Conservation (phyloP, 2,329 filamentous ascomycete genomes). For the Claviceps spartinae region DNA sequence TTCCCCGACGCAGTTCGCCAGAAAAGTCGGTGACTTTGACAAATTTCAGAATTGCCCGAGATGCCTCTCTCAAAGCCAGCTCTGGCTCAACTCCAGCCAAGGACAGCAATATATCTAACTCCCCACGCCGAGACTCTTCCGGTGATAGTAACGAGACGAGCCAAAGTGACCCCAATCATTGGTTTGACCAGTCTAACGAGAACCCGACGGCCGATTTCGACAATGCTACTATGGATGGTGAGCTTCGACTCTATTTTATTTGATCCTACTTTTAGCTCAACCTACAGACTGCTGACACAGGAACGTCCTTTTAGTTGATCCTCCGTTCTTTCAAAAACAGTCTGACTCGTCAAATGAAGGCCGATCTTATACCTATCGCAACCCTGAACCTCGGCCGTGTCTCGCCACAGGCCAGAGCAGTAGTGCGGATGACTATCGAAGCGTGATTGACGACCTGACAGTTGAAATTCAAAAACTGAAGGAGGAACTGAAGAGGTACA, state of each 20-base stretch:
- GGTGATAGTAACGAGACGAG: slow-evolving; percentile 35
- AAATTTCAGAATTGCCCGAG: slow-evolving; percentile 31
- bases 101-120: slow-evolving; percentile 8
- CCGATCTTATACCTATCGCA: slow-evolving; percentile 12
- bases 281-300: neutral
- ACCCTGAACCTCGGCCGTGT: slow-evolving; percentile 15
- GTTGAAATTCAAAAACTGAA: slow-evolving; percentile 71
- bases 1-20: slow-evolving; percentile 30
- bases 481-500: slow-evolving; percentile 57
- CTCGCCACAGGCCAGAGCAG: slow-evolving; percentile 34
- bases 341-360: slow-evolving; percentile 39
- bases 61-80: slow-evolving; percentile 22
- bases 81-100: slow-evolving; percentile 13
- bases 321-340: slow-evolving; percentile 41
- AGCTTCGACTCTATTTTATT: slow-evolving; percentile 3
- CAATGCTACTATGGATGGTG: slow-evolving; percentile 34
- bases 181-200: slow-evolving; percentile 41
- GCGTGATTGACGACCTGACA: slow-evolving; percentile 78
- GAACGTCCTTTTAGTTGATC: slow-evolving; percentile 26
- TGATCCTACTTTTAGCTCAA: neutral
- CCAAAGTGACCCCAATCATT: slow-evolving; percentile 36
- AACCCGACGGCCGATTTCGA: slow-evolving; percentile 32
- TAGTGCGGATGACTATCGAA: slow-evolving; percentile 61
- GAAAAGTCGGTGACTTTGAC: slow-evolving; percentile 33
- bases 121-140: slow-evolving; percentile 28